Evolutionary conservation across 176 grass and related monocot species (phyloP), one percentile per base, ranked within the genome.

Genomic region (Musa troglodytarum): DNA sequence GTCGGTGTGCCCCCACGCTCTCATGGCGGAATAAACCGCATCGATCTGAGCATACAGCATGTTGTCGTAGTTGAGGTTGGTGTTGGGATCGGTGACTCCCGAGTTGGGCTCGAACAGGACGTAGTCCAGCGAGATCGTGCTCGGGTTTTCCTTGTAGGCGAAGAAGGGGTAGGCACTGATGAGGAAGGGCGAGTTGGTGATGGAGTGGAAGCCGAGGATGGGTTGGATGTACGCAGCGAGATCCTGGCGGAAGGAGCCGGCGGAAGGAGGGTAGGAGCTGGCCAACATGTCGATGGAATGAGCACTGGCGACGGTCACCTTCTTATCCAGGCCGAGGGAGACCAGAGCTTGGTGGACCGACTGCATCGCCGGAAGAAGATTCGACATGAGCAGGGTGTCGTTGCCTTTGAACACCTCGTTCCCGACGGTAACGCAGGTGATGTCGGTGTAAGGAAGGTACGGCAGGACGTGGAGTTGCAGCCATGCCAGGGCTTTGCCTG

Each of bases 101-200:
- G 53, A 14, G 25, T 75, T 75, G 25, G 24, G 53, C 25, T 59
- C 11, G 16, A 61, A 57, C 15, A 75, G 53, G 53, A 43, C 73
- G 15, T 71, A 71, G 43, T 71, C 68, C 17, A 71, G 17, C 29
- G 68, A 11, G 16, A 71, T 13, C 10, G 34, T 50, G 8, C 43
- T 34, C 1, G 68, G 25, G 17, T 51, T 71, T 49, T 3, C 68
- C 26, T 71, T 71, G 68, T 71, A 71, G 3, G 68, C 68, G 58
- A 96, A 91, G 79, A 77, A 96, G 0, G 88, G 86, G 69, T 96
- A 96, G 79, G 86, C 87, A 82, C 91, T 96, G 58, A 90, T 75
- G 2, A 96, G 84, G 79, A 96, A 88, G 53, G 92, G 92, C 1
- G 92, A 25, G 12, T 82, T 59, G 50, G 86, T 85, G 34, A 49